Conservation (phyloP, 2,329 filamentous ascomycete species). For the Pleochaeta shiraiana region DNA sequence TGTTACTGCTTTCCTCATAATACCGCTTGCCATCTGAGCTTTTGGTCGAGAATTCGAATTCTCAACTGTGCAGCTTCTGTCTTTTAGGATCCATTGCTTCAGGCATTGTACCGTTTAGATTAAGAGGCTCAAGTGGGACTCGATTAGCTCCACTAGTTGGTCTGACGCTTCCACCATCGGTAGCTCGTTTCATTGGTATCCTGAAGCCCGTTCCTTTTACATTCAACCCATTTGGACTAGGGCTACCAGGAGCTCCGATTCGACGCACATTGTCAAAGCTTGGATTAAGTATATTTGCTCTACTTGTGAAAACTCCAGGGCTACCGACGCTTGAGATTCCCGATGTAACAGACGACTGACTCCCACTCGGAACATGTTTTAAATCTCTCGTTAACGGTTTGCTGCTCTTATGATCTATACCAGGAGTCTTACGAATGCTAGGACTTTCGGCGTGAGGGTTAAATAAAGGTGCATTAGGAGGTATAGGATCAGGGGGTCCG, state of each 20-base stretch:
- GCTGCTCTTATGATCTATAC: slow-evolving; percentile 58
- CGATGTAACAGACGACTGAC: slow-evolving; percentile 10
- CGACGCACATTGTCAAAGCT: slow-evolving; percentile 31
- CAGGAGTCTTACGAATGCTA: slow-evolving; percentile 73
- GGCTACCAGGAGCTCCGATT: slow-evolving; percentile 34
- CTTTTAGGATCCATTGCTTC: slow-evolving; percentile 17
- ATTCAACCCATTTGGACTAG: slow-evolving; percentile 23
- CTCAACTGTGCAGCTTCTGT: slow-evolving; percentile 10
- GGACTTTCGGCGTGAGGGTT: slow-evolving; percentile 59
- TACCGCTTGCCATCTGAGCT: too few relatives aligned
- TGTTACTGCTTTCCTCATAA: too few relatives aligned
- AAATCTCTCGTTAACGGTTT: slow-evolving; percentile 42
- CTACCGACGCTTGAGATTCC: neutral
- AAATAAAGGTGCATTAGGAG: slow-evolving; percentile 33
- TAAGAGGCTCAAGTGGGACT: neutral
- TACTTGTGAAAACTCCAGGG: slow-evolving; percentile 6
- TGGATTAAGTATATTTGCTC: slow-evolving; percentile 28
- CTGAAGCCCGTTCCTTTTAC: slow-evolving; percentile 2
- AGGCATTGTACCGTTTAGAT: neutral
- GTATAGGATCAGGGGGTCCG: slow-evolving; percentile 20
- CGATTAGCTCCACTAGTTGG: slow-evolving; percentile 13
- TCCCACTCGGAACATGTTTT: slow-evolving; percentile 26
- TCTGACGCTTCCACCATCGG: slow-evolving; percentile 7
- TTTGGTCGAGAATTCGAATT: too few relatives aligned
- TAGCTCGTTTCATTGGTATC: slow-evolving; percentile 20